These are phyloP conservation scores for Yamadazyma phyllophila DNA, from an alignment of 805 yeast species.

Conservation along the genomic window DNA sequence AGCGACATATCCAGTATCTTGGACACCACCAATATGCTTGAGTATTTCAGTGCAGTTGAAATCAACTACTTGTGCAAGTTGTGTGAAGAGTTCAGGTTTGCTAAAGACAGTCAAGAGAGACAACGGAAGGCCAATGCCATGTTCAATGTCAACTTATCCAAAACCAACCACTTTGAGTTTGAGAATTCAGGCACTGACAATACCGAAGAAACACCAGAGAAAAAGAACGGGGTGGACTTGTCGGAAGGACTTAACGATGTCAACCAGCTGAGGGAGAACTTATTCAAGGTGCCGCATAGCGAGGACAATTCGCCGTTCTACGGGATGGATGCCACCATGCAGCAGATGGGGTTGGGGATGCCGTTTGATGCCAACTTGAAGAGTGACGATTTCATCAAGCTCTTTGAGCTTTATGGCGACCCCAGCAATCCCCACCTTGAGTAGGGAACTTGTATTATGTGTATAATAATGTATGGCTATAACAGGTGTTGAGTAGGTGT, in stretches of 20 bases:
- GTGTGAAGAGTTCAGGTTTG: constrained; percentile 38
- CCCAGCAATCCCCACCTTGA: constrained; percentile 18
- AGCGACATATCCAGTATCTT: constrained; percentile 28
- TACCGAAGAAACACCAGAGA: background rate
- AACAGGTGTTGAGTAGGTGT: too few relatives aligned
- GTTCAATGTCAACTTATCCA: constrained; percentile 2
- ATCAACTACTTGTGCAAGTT: constrained; percentile 33
- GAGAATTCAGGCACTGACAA: background rate
- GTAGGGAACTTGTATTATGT: background rate
- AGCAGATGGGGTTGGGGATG: constrained; percentile 2
- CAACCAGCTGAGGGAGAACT: background rate
- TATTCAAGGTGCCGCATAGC: background rate
- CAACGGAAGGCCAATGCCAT: constrained; percentile 10
- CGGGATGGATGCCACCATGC: background rate
- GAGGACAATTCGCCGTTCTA: background rate
- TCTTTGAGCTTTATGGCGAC: constrained; percentile 37
- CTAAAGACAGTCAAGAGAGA: constrained; percentile 29
- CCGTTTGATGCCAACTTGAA: constrained; percentile 15
- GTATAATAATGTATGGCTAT: background rate
- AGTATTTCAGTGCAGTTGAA: constrained; percentile 35
- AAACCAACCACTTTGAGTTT: background rate
- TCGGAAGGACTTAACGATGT: background rate
- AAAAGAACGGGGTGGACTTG: background rate
- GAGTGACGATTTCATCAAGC: constrained; percentile 33
- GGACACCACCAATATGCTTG: constrained; percentile 39